Evolutionary conservation across 768 basidiomycete species (phyloP).

Genomic region (Boletus rubropictus): DNA sequence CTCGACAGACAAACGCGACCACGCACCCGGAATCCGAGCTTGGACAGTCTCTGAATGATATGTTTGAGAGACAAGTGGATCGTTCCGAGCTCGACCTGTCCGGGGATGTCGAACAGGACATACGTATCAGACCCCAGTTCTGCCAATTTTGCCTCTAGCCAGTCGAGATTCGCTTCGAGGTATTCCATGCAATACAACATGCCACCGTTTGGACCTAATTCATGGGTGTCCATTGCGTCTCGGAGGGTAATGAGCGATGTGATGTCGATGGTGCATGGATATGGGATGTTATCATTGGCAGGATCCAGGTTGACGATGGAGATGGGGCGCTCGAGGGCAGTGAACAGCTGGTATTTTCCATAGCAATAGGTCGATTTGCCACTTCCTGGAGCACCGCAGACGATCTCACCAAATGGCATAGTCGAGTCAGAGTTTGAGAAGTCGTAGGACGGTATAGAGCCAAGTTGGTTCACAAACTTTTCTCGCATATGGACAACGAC

Average conservation of each 20-base stretch:
- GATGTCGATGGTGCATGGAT: slow-evolving; percentile 87
- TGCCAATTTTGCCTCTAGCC: slow-evolving; percentile 65
- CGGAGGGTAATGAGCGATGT: slow-evolving; percentile 79
- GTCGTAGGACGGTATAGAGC: too few relatives aligned
- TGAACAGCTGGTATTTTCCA: slow-evolving; percentile 84
- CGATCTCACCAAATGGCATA: slow-evolving; percentile 87
- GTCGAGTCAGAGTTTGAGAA: slow-evolving; percentile 15
- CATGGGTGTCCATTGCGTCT: slow-evolving; percentile 79
- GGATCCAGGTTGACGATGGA: slow-evolving; percentile 94
- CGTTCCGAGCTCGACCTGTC: slow-evolving; percentile 96
- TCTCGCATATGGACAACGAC: too few relatives aligned
- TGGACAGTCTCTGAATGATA: slow-evolving; percentile 65
- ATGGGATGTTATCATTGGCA: slow-evolving; percentile 84
- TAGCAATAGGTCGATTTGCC: slow-evolving; percentile 88
- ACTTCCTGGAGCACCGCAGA: slow-evolving; percentile 80
- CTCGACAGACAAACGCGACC: slow-evolving; percentile 6
- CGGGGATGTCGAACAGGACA: slow-evolving; percentile 91
- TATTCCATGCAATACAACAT: slow-evolving; percentile 98
- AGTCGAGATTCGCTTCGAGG: slow-evolving; percentile 90
- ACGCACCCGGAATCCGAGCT: slow-evolving; percentile 81
- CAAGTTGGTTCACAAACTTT: too few relatives aligned
- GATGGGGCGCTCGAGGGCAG: slow-evolving; percentile 79
- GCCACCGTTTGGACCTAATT: slow-evolving; percentile 91
- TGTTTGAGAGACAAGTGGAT: slow-evolving; percentile 87
- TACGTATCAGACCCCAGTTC: slow-evolving; percentile 72